Evolutionary conservation across 2,329 filamentous ascomycete species (phyloP).

Genomic region (Acrocalymma vagum): DNA sequence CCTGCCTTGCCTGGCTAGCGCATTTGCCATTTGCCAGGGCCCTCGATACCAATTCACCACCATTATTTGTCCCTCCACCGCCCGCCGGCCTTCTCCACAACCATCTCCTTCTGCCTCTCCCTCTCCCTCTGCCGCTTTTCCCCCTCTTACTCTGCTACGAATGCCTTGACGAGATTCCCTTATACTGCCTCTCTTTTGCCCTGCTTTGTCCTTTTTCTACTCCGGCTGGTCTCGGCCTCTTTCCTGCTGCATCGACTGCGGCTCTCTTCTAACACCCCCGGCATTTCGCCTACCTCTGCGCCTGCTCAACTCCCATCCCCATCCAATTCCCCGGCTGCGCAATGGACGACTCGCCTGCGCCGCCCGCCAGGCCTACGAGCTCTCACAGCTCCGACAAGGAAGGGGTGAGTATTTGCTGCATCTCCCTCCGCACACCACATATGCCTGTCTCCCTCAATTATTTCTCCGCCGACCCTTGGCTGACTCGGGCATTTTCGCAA

Average conservation of each 20-base stretch:
- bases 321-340: conserved; percentile 17
- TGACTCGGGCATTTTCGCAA: conserved; percentile 22
- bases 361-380: conserved; percentile 36
- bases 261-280: conserved; percentile 20
- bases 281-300: too few species aligned
- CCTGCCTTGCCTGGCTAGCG: too few species aligned
- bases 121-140: conserved; percentile 4
- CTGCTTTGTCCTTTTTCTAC: conserved; percentile 8
- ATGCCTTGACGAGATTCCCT: conserved; percentile 2
- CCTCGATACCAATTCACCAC: conserved; percentile 15
- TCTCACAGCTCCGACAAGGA: conserved; percentile 42
- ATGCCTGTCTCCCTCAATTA: not conserved
- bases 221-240: not conserved
- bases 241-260: conserved; percentile 22
- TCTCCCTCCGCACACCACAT: not conserved
- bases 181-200: conserved; percentile 2
- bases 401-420: conserved; percentile 25
- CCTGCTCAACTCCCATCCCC: conserved; percentile 16
- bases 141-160: conserved; percentile 2
- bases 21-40: not conserved
- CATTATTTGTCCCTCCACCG: conserved; percentile 15
- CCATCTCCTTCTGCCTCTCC: conserved; percentile 9
- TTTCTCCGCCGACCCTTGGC: conserved; percentile 13
- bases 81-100: conserved; percentile 7
- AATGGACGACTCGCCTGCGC: conserved; percentile 33